Percentiles rank a stretch among this genome's conserved stretches.
These are phyloP conservation scores for Cenchrus fungigraminus DNA, from an alignment of 176 grass and related monocot genomes.

Conservation along the genomic window DNA sequence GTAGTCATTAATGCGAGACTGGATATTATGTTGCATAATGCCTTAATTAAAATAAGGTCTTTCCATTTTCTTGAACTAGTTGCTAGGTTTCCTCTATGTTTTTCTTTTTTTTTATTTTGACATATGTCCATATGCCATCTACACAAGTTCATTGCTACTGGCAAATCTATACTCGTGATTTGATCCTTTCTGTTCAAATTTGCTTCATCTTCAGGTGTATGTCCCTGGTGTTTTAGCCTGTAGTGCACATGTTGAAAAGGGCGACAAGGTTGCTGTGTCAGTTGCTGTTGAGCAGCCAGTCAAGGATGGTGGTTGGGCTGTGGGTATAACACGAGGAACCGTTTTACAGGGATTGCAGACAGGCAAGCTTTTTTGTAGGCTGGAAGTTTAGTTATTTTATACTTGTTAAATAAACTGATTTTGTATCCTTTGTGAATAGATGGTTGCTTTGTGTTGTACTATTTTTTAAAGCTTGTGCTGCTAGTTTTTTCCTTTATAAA, in stretches of 20 bases:
- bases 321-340: constrained; percentile 92
- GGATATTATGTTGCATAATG: not conserved
- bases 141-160: constrained; percentile 22
- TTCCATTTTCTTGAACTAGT: not conserved
- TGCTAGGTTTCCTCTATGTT: not conserved
- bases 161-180: constrained; percentile 10
- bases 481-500: constrained; percentile 16
- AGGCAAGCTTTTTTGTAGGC: constrained; percentile 47
- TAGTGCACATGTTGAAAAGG: constrained; percentile 94
- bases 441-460: not conserved
- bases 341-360: constrained; percentile 74
- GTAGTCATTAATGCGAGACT: not conserved
- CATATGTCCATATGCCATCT: not conserved
- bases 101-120: not conserved
- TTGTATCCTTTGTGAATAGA: constrained; percentile 28
- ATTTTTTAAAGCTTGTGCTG: constrained; percentile 13
- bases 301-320: constrained; percentile 62
- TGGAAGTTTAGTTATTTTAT: not conserved
- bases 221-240: constrained; percentile 95
- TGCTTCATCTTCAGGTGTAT: constrained; percentile 69
- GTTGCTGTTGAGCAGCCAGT: constrained; percentile 76
- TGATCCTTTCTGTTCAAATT: constrained; percentile 11
- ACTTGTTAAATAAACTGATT: constrained; percentile 32
- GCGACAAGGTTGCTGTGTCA: constrained; percentile 85
- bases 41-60: not conserved